Base-by-base conservation (phyloP, 352 stramenopile species). In the Elongisporangium prolatum region DNA sequence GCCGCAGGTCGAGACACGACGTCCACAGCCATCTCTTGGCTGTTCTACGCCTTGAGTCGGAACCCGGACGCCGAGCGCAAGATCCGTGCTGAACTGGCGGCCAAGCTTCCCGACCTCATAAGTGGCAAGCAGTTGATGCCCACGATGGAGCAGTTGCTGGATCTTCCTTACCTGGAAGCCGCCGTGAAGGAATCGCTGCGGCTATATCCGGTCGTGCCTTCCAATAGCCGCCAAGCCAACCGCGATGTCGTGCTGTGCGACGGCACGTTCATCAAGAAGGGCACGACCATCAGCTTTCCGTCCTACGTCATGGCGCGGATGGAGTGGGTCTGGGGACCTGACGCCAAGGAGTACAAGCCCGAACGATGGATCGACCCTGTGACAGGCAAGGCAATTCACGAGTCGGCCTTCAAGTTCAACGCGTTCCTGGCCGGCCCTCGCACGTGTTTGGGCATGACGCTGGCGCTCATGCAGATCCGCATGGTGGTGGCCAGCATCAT, bases 391-490 rank as follows among this genome's bases (percentile, higher is more conserved):
- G 52, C 79, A 17, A 68, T 69, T 2, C 61, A 72, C 25, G 59
- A 86, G 25, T 85, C 76, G 8, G 61, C 77, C 4, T 88, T 80
- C 65, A 84, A 87, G 59, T 93, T 89, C 57, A 69, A 71, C 4
- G 75, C 69, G 0, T 93, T 95, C 59, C 59, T 87, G 10, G 82
- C 70, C 20, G 86, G 86, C 0, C 75, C 73, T 10, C 82, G 84
- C 18, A 73, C 72, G n/a, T 93, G 82, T 50, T 25, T 93, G 8
- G 84, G 84, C 16, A 79, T 81, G 68, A 83, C 84, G 56, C 76
- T 88, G 48, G 80, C 74, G 13, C 51, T 91, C 38, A 61, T 80
- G 1, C 78, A 96, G 71, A 88, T 94, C 65, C 92, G 92, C 69
- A 59, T 94, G 48, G 70, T 89, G 11, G 58, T 88, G 16, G 63